Evolutionary conservation across 371 early-diverging fungal species (phyloP), one percentile per base, ranked within the genome.

Genomic region (Lichtheimia hyalospora): DNA sequence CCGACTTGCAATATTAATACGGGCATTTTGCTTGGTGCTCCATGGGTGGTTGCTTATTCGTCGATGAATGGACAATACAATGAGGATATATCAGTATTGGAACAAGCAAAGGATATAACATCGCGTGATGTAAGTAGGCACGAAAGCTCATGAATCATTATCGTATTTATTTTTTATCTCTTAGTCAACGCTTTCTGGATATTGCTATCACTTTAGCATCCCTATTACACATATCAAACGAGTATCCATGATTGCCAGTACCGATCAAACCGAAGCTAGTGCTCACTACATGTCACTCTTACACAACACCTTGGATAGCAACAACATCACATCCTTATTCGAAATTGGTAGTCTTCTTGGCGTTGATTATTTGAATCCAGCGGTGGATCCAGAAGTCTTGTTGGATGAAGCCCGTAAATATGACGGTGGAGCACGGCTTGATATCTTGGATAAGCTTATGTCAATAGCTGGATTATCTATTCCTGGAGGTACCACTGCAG

Each of bases 191-290:
- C 46, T 46, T 14, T n/a, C 46, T 46, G 46, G 18, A 10, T 8
- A 73, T 27, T 62, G 61, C n/a, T 74, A 69, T 58, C 65, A 82
- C 61, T 57, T 84, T 58, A 23, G 54, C 48, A 62, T 72, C 27
- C 42, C 68, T 40, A 55, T 68, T 59, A 57, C 69, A 4, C 46
- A 75, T 63, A 25, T 69, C n/a, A 41, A 55, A 13, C 42, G 56
- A 5, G n/a, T 14, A 7, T 0, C 14, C 2, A 4, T 55, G 7
- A 12, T 55, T 25, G 14, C 15, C 14, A 13, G 28, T 25, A 6
- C 46, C 21, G 21, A 25, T 24, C 43, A 44, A 14, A 16, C 42
- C 12, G 56, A 55, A 44, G 18, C 16, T 1, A 46, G 46, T 46
- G 18, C 5, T n/a, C n/a, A 21, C 2, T 46, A 46, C 46, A 46